Conservation (phyloP, 225 moss, liverwort and hornwort species). For the Bryoerythrophyllum caledonicum region DNA sequence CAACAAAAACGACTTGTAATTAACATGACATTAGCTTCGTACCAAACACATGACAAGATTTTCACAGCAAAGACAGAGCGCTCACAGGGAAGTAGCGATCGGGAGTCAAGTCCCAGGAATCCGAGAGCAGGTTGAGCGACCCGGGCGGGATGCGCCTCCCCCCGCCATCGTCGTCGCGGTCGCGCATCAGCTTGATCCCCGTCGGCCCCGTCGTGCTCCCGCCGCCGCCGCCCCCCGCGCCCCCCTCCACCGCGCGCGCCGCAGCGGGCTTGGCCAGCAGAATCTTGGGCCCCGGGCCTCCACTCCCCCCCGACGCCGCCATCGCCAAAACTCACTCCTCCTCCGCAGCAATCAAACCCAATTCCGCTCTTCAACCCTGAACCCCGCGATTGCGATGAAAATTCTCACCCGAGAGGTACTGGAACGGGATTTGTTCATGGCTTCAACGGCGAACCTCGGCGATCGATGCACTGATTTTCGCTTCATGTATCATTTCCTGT, state of each 20-base stretch:
- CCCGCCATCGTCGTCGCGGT: conserved; percentile 80
- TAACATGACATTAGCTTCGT: too few species aligned
- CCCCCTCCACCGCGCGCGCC: conserved; percentile 35
- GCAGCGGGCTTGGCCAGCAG: conserved; percentile 77
- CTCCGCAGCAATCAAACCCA: conserved; percentile 4
- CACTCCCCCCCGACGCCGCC: conserved; percentile 34
- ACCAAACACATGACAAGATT: too few species aligned
- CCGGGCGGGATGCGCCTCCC: conserved; percentile 76
- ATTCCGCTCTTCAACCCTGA: conserved; percentile 4
- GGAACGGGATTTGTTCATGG: too few species aligned
- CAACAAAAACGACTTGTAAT: too few species aligned
- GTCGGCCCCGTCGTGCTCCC: conserved; percentile 20
- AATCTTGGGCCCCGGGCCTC: conserved; percentile 65
- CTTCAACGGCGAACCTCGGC: too few species aligned
- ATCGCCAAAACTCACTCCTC: conserved; percentile 8
- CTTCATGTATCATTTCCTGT: too few species aligned
- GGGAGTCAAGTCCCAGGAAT: conserved; percentile 78
- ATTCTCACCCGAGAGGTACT: too few species aligned
- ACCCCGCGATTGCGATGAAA: too few species aligned
- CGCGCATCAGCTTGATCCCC: conserved; percentile 88
- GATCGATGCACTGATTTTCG: too few species aligned
- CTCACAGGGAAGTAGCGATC: conserved; percentile 87
- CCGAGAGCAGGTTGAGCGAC: conserved; percentile 77
- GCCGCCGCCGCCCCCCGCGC: conserved; percentile 34
- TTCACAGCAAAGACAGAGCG: not conserved